These are phyloP conservation scores for Aspergillus sp. DNA, from an alignment of 2,329 filamentous ascomycete species.

Conservation along the genomic window DNA sequence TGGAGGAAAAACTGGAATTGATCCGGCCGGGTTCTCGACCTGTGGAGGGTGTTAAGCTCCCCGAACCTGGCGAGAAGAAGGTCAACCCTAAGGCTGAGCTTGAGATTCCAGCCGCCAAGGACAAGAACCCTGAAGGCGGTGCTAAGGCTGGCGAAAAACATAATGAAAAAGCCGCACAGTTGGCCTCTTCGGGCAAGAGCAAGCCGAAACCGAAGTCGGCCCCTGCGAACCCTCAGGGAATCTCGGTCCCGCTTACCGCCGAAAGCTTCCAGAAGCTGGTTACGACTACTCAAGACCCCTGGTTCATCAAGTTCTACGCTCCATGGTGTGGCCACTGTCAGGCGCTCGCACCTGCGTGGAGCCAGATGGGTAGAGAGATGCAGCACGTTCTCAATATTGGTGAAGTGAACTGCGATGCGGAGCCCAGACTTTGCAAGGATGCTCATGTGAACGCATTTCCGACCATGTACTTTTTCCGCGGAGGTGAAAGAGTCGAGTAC, in stretches of 20 bases:
- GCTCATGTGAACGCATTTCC: slow-evolving; percentile 73
- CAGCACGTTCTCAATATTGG: slow-evolving; percentile 82
- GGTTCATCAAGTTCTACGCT: slow-evolving; percentile 98
- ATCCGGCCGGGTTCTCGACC: slow-evolving; percentile 76
- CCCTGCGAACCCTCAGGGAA: slow-evolving; percentile 67
- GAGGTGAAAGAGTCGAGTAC: slow-evolving; percentile 87
- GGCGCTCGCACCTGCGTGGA: slow-evolving; percentile 84
- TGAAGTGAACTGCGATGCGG: slow-evolving; percentile 89
- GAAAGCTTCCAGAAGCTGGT: slow-evolving; percentile 83
- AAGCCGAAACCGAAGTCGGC: slow-evolving; percentile 46
- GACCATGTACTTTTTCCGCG: slow-evolving; percentile 87
- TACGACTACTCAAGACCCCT: slow-evolving; percentile 79
- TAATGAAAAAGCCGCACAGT: slow-evolving; percentile 31
- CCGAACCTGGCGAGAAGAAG: slow-evolving; percentile 58
- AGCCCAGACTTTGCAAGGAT: slow-evolving; percentile 87
- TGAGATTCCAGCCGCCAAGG: slow-evolving; percentile 34
- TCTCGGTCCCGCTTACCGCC: slow-evolving; percentile 67
- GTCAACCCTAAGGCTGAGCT: slow-evolving; percentile 39
- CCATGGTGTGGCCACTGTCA: slow-evolving; percentile 97
- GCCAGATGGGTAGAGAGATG: slow-evolving; percentile 85
- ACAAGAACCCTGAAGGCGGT: slow-evolving; percentile 35
- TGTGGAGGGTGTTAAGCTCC: slow-evolving; percentile 58
- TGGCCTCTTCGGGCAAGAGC: slow-evolving; percentile 30
- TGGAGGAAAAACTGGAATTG: slow-evolving; percentile 71
- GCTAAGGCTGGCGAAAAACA: slow-evolving; percentile 36